Evolutionary conservation across 2,329 filamentous ascomycete genomes (phyloP).

Genomic region (Triangularia verruculosa): DNA sequence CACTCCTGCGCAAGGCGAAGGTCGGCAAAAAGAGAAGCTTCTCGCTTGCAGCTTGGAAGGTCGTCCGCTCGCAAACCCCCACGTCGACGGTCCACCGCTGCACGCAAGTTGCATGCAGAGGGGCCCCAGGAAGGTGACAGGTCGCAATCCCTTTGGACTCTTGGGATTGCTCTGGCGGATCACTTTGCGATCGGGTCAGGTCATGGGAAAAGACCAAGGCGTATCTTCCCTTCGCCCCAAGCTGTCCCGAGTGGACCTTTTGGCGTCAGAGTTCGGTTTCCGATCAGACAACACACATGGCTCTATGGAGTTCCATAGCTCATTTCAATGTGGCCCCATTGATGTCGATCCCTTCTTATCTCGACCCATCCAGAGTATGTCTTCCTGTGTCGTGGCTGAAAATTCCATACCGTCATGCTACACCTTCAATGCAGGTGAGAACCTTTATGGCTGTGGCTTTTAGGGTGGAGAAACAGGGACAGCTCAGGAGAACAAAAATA

Average conservation of each 20-base stretch:
- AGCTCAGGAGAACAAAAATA: not conserved
- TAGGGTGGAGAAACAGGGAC: not conserved
- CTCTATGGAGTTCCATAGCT: not conserved
- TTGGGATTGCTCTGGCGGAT: not conserved
- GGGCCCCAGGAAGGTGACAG: constrained; percentile 15
- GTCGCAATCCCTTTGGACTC: constrained; percentile 8
- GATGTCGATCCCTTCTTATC: not conserved
- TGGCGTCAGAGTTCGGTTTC: not conserved
- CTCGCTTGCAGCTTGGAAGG: not conserved
- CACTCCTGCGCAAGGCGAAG: not conserved
- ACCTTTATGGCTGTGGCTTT: not conserved
- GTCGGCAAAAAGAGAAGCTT: not conserved
- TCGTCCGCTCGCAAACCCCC: constrained; percentile 2
- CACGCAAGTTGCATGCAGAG: constrained; percentile 18
- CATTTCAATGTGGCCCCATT: constrained; percentile 1
- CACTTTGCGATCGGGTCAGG: not conserved
- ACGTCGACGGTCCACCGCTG: constrained; percentile 11
- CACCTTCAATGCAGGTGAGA: not conserved
- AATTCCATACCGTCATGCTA: not conserved
- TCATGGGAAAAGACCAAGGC: not conserved
- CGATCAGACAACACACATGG: constrained; percentile 1
- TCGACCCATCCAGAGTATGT: not conserved
- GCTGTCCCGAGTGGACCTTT: not conserved
- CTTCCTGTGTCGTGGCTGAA: not conserved
- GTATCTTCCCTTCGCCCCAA: not conserved